Evolutionary conservation across 176 grass and related monocot genomes (phyloP), one percentile per base, ranked within the genome.

Genomic region (Saccharum spontaneum): DNA sequence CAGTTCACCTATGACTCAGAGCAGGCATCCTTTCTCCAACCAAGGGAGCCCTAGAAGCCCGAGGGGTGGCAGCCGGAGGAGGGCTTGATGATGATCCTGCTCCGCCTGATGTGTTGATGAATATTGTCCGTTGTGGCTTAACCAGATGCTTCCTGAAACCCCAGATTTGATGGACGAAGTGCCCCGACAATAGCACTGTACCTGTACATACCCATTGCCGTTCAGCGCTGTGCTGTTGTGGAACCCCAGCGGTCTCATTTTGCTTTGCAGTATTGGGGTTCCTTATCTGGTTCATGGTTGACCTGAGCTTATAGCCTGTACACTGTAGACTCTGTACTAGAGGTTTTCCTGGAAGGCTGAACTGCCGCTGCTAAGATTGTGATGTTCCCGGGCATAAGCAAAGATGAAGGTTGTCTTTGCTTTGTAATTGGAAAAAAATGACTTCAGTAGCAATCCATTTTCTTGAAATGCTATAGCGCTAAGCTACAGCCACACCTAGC

Each of bases 41-140:
- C 76, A 84, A 64, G 82, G 67, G 1, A 81, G 69, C 16, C 70
- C 87, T 8, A 87, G 79, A 38, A 87, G 85, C 65, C 75, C 87
- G 7, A 85, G 85, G 1, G 28, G 79, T 34, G 83, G 87, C 65
- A 59, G 75, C 82, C 16, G 85, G 39, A 90, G 85, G 76, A 90
- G 83, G 82, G 90, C 79, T 26, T 49, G 31, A 60, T 94, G 85
- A 94, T 81, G 3, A 18, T 22, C 9, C 39, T 63, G 38, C 2
- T 61, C 7, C 6, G 48, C 8, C 18, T 77, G 30, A 28, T 80
- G 60, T 10, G 10, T 18, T 50, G 60, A 48, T 50, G 61, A 75
- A 80, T 59, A 46, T 43, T 28, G 23, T 33, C 41, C 65, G 49
- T 12, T 33, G 61, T 4, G 55, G 79, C 59, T 64, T 15, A 4